These are phyloP conservation scores for Hyphopichia burtonii DNA, from an alignment of 1,139 yeast species.

Conservation along the genomic window DNA sequence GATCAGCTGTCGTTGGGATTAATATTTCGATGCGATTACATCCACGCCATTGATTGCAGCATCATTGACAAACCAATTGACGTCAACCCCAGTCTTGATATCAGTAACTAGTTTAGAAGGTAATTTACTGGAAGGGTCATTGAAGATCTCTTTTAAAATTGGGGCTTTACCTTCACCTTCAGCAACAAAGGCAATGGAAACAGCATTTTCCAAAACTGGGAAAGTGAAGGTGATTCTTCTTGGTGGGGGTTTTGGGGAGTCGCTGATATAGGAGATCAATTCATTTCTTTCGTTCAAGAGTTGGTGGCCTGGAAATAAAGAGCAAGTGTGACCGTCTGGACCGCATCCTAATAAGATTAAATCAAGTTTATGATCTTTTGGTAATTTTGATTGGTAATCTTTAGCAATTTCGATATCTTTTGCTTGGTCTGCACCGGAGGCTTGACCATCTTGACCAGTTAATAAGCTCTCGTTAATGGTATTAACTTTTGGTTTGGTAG, in stretches of 20 bases:
- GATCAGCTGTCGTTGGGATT: no score
- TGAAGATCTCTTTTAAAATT: conserved; percentile 67
- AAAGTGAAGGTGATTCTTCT: conserved; percentile 71
- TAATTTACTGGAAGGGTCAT: conserved; percentile 46
- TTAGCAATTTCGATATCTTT: conserved; percentile 51
- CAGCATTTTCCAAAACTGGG: conserved; percentile 57
- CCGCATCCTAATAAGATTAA: conserved; percentile 71
- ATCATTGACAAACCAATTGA: conserved; percentile 79
- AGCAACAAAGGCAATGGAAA: conserved; percentile 75
- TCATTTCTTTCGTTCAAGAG: conserved; percentile 40
- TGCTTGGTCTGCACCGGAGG: conserved; percentile 31
- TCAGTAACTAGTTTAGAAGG: conserved; percentile 77
- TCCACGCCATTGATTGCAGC: conserved; percentile 69
- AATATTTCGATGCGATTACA: conserved; percentile 47
- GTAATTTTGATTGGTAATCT: conserved; percentile 48
- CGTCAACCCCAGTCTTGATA: conserved; percentile 42
- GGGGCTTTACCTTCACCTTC: conserved; percentile 87
- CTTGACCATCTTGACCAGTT: conserved; percentile 46
- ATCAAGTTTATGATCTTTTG: conserved; percentile 45
- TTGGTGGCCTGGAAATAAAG: conserved; percentile 63
- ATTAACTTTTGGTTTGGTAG: conserved; percentile 38
- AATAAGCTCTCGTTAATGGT: conserved; percentile 51
- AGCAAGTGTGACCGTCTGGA: conserved; percentile 81
- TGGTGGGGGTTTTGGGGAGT: conserved; percentile 80
- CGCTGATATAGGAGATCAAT: conserved; percentile 45